Evolutionary conservation across 495 filamentous ascomycete genomes (phyloP).

Genomic region (Penicillium daleae): DNA sequence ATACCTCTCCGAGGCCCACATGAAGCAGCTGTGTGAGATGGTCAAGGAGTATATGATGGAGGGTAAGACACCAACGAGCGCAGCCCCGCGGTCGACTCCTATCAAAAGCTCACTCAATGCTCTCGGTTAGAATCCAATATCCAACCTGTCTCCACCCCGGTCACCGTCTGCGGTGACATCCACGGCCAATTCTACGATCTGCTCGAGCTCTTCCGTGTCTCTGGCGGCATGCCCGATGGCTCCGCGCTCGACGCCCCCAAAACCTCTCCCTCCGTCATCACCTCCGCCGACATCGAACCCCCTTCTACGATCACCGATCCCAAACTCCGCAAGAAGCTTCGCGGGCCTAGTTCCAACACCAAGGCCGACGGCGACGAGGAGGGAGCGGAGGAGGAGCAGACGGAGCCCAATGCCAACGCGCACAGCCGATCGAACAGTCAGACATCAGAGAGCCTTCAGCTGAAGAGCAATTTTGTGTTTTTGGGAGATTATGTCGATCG

Average conservation of each 20-base stretch:
- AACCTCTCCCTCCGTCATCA: slow-evolving; percentile 69
- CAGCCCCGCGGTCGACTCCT: neutral
- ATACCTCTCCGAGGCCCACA: slow-evolving; percentile 90
- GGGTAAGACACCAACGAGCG: slow-evolving; percentile 52
- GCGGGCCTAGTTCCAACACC: slow-evolving; percentile 48
- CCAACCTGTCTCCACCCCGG: slow-evolving; percentile 92
- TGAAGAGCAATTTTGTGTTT: slow-evolving; percentile 88
- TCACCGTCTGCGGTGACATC: slow-evolving; percentile 97
- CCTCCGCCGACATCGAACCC: slow-evolving; percentile 83
- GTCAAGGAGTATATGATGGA: slow-evolving; percentile 99
- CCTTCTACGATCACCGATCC: slow-evolving; percentile 84
- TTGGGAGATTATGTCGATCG: slow-evolving; percentile 97
- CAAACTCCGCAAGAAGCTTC: slow-evolving; percentile 79
- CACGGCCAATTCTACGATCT: slow-evolving; percentile 99
- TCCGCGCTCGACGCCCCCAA: slow-evolving; percentile 65
- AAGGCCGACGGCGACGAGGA: slow-evolving; percentile 51
- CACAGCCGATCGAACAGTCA: slow-evolving; percentile 44
- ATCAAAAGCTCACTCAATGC: neutral
- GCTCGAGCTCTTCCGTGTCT: slow-evolving; percentile 93
- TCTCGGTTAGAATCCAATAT: slow-evolving; percentile 86
- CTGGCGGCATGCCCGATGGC: slow-evolving; percentile 91
- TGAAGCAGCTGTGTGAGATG: slow-evolving; percentile 98
- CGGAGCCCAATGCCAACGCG: slow-evolving; percentile 21
- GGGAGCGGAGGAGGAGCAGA: slow-evolving; percentile 23
- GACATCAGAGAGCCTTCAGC: slow-evolving; percentile 44